Evolutionary conservation across 176 grass and related monocot species (phyloP), one percentile per base, ranked within the genome.

Genomic region (Bolboschoenus planiculmis): DNA sequence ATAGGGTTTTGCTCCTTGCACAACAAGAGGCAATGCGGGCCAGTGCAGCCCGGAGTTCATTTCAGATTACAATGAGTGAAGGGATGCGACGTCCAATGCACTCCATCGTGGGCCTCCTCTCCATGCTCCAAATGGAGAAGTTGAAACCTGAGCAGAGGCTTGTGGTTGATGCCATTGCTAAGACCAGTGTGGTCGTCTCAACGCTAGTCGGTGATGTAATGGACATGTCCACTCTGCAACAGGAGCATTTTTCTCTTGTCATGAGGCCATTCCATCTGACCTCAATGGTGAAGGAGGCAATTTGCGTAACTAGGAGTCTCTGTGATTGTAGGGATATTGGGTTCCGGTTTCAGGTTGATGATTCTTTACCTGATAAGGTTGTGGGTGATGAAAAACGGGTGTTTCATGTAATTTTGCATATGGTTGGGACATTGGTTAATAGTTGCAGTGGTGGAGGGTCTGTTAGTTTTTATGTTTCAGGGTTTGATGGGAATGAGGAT

Each of bases 371-470:
- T 0, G 78, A 88, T 78, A 87, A 78, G 62, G 90, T 93, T 23
- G 21, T 93, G 71, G 96, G 96, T 5, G 96, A 99, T 30, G 92
- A 99, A 87, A 95, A 93, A 82, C 86, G 96, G 57, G 87, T 99
- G 78, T 99, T 99, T 85, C 96, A 99, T 83, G 87, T 99, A 39
- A 65, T 99, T 51, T 74, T 93, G 54, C 93, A 99, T 72, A 95
- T 95, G 92, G 76, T 99, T 16, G 92, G 89, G 48, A 87, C 87
- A 76, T 84, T 99, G 63, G 76, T 93, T 68, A 83, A 84, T 59
- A 88, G 85, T 11, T 90, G 85, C 43, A 75, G 81, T 81, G 86
- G 86, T 42, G 87, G 87, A 27, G 83, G 51, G 33, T 82, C 13
- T n/a, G 78, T 93, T 37, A 87, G 80, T 3, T 90, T 95, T 61